A percentile compares a stretch with the other conserved stretches of the same genome.
Conservation (phyloP, 1,284 basidiomycete species). For the Rhodotorula sp. region DNA sequence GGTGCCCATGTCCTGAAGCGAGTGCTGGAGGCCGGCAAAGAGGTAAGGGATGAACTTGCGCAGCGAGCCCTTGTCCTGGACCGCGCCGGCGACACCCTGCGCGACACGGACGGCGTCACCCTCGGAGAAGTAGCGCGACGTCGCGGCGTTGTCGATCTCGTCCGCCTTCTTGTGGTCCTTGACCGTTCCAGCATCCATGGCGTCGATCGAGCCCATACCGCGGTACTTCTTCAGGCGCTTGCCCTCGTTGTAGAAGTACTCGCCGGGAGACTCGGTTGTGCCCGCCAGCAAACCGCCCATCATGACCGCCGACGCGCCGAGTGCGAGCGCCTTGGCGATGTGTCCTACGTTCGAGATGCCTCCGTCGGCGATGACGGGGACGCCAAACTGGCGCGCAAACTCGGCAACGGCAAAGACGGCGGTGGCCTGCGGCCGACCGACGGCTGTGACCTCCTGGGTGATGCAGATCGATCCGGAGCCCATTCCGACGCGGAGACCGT, state of each 20-base stretch:
- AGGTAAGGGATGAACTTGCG: slow-evolving; percentile 76
- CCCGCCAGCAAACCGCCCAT: slow-evolving; percentile 97
- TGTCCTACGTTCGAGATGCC: slow-evolving; percentile 95
- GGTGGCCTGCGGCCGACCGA: slow-evolving; percentile 94
- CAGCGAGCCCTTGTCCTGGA: slow-evolving; percentile 94
- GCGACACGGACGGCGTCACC: slow-evolving; percentile 93
- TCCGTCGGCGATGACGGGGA: slow-evolving; percentile 97
- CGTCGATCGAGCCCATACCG: slow-evolving; percentile 95
- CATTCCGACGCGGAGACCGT: slow-evolving; percentile 94
- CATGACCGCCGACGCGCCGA: slow-evolving; percentile 96
- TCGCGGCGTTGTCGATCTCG: slow-evolving; percentile 84
- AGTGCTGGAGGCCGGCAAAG: slow-evolving; percentile 57
- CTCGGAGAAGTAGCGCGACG: slow-evolving; percentile 96
- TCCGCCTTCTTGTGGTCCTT: slow-evolving; percentile 50
- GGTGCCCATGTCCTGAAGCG: slow-evolving; percentile 90
- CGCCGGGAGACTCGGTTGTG: slow-evolving; percentile 94
- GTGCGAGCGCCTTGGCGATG: slow-evolving; percentile 91
- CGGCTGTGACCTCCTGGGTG: slow-evolving; percentile 99
- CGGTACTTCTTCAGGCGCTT: slow-evolving; percentile 98
- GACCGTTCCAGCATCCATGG: slow-evolving; percentile 71
- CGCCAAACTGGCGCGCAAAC: slow-evolving; percentile 88
- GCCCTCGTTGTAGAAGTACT: slow-evolving; percentile 90
- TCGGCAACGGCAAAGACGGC: slow-evolving; percentile 94
- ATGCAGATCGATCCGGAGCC: slow-evolving; percentile 98
- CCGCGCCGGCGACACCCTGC: slow-evolving; percentile 90